These are phyloP conservation scores for Gastrodia elata DNA, from an alignment of 106 monocot genomes.

Conservation along the genomic window DNA sequence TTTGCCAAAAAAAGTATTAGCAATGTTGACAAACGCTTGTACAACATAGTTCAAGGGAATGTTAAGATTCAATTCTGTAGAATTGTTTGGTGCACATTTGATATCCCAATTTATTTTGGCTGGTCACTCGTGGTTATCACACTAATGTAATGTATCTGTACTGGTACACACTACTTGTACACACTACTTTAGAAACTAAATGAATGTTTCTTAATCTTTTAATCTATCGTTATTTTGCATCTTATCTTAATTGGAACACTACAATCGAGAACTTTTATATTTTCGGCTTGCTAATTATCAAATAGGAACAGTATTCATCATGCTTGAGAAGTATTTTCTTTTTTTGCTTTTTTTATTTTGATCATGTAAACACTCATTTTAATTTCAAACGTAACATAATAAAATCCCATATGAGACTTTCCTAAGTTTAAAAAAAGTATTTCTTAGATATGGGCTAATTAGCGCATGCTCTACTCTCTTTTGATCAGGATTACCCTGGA, in stretches of 20 bases:
- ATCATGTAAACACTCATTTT: neutral
- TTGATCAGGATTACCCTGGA: slow-evolving; percentile 47
- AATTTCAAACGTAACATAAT: neutral
- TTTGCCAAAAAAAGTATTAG: neutral
- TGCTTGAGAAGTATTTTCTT: neutral
- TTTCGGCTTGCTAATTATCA: neutral
- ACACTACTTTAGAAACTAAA: neutral
- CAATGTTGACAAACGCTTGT: neutral
- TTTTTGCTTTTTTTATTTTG: neutral
- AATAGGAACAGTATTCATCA: neutral
- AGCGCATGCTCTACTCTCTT: neutral
- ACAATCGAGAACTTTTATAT: neutral
- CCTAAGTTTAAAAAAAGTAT: too few relatives aligned
- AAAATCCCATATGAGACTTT: neutral
- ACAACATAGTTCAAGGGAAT: neutral
- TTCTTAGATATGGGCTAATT: neutral
- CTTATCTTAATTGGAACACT: neutral
- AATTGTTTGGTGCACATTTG: neutral
- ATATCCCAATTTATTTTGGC: neutral
- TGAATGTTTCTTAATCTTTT: neutral
- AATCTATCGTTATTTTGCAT: neutral
- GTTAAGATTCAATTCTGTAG: neutral
- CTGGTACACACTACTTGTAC: neutral
- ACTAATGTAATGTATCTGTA: neutral
- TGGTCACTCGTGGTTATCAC: neutral